These are phyloP conservation scores for Punica granatum DNA, from an alignment of 345 rosid species.

Conservation along the genomic window DNA sequence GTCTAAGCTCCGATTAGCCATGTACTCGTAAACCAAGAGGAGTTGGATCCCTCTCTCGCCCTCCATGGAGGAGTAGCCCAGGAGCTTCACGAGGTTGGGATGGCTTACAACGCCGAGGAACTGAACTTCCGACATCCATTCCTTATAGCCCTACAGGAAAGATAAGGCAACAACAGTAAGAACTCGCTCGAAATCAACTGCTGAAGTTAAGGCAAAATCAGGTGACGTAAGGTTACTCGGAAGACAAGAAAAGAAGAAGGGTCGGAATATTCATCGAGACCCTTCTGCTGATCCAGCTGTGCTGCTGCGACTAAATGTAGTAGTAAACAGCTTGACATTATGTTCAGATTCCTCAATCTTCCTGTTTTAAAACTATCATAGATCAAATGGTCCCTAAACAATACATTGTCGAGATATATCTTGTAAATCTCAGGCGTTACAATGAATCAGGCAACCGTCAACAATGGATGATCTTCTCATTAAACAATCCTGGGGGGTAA, in stretches of 20 bases:
- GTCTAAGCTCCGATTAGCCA: conserved; percentile 82
- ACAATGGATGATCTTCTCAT: too few relatives aligned
- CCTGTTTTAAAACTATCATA: too few relatives aligned
- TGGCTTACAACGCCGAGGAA: conserved; percentile 76
- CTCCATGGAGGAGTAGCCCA: conserved; percentile 69
- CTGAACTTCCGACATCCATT: conserved; percentile 89
- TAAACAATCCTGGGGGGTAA: too few relatives aligned
- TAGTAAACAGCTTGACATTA: too few relatives aligned
- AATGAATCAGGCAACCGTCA: too few relatives aligned
- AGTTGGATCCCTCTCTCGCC: conserved; percentile 56
- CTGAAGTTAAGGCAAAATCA: neutral
- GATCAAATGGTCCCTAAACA: too few relatives aligned
- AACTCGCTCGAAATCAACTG: conserved; percentile 9
- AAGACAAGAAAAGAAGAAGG: neutral
- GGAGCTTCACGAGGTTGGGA: conserved; percentile 77
- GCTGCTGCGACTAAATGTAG: neutral
- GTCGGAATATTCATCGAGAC: neutral
- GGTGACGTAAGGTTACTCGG: neutral
- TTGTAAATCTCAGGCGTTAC: too few relatives aligned
- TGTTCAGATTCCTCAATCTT: too few relatives aligned
- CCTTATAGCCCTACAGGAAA: conserved; percentile 64
- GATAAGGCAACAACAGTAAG: neutral
- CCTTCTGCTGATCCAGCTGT: neutral
- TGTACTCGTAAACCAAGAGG: conserved; percentile 69
- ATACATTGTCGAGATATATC: too few relatives aligned